Evolutionary conservation across 768 basidiomycete species (phyloP), one percentile per base, ranked within the genome.

Genomic region (Boletus rubescentipes): DNA sequence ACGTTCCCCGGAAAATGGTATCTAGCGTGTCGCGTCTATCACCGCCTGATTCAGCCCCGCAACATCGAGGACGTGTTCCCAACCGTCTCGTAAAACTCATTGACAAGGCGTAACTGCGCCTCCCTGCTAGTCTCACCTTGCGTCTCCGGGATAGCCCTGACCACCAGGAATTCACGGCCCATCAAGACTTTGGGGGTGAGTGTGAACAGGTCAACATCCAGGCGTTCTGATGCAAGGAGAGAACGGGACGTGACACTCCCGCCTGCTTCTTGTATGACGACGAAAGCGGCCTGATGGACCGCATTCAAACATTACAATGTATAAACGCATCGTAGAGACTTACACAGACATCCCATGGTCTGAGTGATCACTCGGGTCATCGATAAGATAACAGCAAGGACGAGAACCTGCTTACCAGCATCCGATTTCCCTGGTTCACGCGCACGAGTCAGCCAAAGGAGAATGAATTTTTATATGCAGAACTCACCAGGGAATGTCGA

Each of bases 301-400:
- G 0, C 0, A 18, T 40, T 54, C 10, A 51, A 34, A 34, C 29
- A 1, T 14, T 9, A 30, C 7, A 8, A 5, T 2, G 3, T 5
- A 39, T 12, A 51, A 3, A 55, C 4, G 3, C 29, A 10, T 26
- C 30, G 12, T 6, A 49, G 18, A 36, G 34, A 72, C 80, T 67
- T 54, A 81, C 83, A 59, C 87, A 92, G 37, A 95, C 87, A 71
- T 94, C 91, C 93, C 92, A 95, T 15, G 88, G 84, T 77, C 79
- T 80, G 40, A n/a, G 26, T 30, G 4, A 30, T 36, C 21, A 35
- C 15, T 26, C 9, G 18, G 11, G 35, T 58, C 49, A 41, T 26
- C 18, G 11, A 6, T 3, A 26, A 26, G 6, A 26, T 6, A 26
- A 4, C n/a, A n/a, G n/a, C 26, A 6, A 3, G 30, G 11, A 38